A percentile compares a stretch with the other conserved stretches of the same genome.
These are phyloP conservation scores for Monilinia polystroma DNA, from an alignment of 2,329 filamentous ascomycete genomes.

Conservation along the genomic window DNA sequence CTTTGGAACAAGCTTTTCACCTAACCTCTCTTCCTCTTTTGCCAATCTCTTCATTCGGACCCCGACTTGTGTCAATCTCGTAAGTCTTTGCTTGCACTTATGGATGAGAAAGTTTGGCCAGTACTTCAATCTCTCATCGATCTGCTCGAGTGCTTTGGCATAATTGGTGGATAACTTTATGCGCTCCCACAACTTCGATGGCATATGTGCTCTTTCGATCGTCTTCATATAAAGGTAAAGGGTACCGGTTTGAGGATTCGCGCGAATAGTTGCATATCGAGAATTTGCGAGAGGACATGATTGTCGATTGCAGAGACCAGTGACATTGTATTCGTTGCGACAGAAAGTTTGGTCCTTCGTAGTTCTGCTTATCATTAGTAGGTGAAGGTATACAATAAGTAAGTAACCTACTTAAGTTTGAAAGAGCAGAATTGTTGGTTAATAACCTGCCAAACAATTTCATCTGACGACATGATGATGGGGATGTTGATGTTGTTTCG, in stretches of 20 bases:
- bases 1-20: conserved; percentile 84
- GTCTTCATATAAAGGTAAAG: conserved; percentile 98
- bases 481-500: conserved; percentile 1
- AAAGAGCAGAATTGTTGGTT: conserved; percentile 94
- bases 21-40: conserved; percentile 84
- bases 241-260: conserved; percentile 74
- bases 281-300: conserved; percentile 89
- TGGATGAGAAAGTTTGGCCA: conserved; percentile 92
- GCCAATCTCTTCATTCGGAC: conserved; percentile 77
- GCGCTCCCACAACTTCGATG: conserved; percentile 90
- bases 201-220: conserved; percentile 82
- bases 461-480: conserved; percentile 76
- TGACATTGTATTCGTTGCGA: conserved; percentile 89
- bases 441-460: conserved; percentile 96
- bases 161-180: conserved; percentile 91
- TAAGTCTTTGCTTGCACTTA: conserved; percentile 96
- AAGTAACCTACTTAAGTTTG: conserved; percentile 73
- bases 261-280: conserved; percentile 87
- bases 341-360: conserved; percentile 91
- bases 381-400: conserved; percentile 36
- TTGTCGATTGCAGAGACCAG: conserved; percentile 79
- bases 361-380: conserved; percentile 51
- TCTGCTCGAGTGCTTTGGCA: conserved; percentile 79
- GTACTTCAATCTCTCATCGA: conserved; percentile 84
- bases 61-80: conserved; percentile 85